Percentiles rank a stretch among this genome's conserved stretches.
phyloP scores from a whole-genome alignment of 2,329 filamentous ascomycete genomes.

The Pestalotiopsis sp. region DNA sequence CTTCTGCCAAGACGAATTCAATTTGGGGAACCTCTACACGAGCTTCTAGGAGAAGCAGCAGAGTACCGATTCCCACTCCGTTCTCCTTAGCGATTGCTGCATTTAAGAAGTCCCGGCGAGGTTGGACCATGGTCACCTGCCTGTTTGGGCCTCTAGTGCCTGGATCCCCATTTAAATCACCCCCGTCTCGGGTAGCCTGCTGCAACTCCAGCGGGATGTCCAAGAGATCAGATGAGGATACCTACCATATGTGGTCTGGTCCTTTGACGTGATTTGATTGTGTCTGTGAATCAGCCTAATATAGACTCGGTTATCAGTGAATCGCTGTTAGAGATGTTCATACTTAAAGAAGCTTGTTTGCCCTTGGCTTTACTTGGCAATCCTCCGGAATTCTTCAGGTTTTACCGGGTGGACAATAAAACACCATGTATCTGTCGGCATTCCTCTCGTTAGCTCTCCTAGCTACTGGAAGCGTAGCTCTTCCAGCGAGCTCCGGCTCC shows the following conservation, averaged over 20 bases:
- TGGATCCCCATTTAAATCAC: neutral
- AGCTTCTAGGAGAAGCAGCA: neutral
- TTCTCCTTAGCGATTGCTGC: neutral
- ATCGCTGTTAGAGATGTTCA: neutral
- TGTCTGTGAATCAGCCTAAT: slow-evolving; percentile 8
- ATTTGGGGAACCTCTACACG: neutral
- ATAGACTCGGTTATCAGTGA: neutral
- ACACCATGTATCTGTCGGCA: slow-evolving; percentile 4
- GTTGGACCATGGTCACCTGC: neutral
- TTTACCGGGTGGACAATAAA: neutral
- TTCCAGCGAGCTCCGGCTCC: neutral
- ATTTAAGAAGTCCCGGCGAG: neutral
- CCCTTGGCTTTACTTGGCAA: slow-evolving; percentile 10
- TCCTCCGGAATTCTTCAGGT: neutral
- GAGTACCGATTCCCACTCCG: neutral
- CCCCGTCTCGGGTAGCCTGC: neutral
- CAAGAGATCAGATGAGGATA: neutral
- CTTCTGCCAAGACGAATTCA: neutral
- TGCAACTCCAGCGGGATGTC: neutral
- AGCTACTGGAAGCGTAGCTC: neutral
- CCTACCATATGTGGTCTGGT: neutral
- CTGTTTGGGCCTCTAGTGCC: neutral
- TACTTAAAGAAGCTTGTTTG: slow-evolving; percentile 8
- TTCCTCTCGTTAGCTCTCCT: neutral
- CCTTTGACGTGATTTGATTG: neutral